Evolutionary conservation across 108 stramenopile genomes (phyloP).

Genomic region (Bacterosira constricta): DNA sequence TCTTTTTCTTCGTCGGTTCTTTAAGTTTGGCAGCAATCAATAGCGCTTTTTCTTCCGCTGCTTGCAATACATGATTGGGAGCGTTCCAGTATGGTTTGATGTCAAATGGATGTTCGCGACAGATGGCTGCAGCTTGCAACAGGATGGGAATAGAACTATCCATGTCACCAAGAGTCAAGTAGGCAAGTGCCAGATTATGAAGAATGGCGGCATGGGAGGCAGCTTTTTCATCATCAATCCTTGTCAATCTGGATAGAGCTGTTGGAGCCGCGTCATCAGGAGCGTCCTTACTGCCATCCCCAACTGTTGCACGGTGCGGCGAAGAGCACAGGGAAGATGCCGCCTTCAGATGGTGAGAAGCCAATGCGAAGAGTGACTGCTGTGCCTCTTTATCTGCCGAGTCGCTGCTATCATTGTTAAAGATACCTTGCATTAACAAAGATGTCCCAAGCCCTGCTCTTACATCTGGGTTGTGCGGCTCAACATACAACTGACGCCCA

Average conservation of each 20-base stretch:
- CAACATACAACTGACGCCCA: not conserved
- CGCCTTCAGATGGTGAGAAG: constrained; percentile 37
- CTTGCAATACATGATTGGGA: constrained; percentile 18
- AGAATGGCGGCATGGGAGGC: constrained; percentile 27
- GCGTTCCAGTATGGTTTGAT: constrained; percentile 21
- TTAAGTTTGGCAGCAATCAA: constrained; percentile 18
- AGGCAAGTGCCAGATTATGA: constrained; percentile 38
- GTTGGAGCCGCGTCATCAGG: not conserved
- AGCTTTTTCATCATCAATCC: constrained; percentile 8
- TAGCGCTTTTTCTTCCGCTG: constrained; percentile 30
- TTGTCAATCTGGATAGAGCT: not conserved
- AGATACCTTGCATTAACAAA: constrained; percentile 34
- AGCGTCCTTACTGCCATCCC: not conserved
- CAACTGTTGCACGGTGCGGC: not conserved
- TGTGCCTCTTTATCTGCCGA: constrained; percentile 9
- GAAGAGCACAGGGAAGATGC: constrained; percentile 29
- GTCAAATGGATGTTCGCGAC: not conserved
- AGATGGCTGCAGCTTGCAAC: constrained; percentile 28
- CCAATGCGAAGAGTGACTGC: constrained; percentile 26
- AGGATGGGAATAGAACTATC: constrained; percentile 18
- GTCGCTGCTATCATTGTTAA: constrained; percentile 4
- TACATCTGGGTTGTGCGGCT: constrained; percentile 19
- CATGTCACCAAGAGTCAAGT: constrained; percentile 30
- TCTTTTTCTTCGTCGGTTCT: constrained; percentile 9
- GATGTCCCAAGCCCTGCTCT: constrained; percentile 39